Conservation (phyloP, 306 rosid genomes). For the Lathyrus tuberosus region DNA sequence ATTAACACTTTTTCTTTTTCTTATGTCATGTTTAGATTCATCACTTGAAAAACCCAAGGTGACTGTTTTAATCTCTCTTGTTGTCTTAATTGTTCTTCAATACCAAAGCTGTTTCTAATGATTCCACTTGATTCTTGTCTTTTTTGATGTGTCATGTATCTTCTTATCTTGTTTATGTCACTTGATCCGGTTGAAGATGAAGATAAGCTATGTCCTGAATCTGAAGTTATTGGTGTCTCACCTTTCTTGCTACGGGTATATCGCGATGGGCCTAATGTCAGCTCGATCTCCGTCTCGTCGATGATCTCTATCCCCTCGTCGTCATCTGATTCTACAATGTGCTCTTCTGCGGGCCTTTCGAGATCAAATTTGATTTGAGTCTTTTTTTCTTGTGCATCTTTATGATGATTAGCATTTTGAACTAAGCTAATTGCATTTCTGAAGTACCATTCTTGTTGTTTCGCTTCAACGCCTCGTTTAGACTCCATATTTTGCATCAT, state of each 20-base stretch:
- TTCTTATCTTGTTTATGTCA: slow-evolving; percentile 59
- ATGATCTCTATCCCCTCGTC: slow-evolving; percentile 52
- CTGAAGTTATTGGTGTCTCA: slow-evolving; percentile 62
- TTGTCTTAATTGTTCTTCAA: slow-evolving; percentile 61
- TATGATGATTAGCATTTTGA: slow-evolving; percentile 42
- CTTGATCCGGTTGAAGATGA: slow-evolving; percentile 87
- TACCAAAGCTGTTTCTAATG: slow-evolving; percentile 46
- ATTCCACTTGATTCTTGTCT: slow-evolving; percentile 48
- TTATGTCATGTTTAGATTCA: slow-evolving; percentile 82
- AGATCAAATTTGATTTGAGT: slow-evolving; percentile 60
- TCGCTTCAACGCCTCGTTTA: slow-evolving; percentile 45
- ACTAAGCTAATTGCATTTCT: slow-evolving; percentile 51
- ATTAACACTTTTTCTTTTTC: slow-evolving; percentile 17
- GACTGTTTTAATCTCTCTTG: slow-evolving; percentile 71
- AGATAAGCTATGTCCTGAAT: slow-evolving; percentile 76
- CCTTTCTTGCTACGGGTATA: slow-evolving; percentile 61
- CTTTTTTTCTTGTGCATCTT: slow-evolving; percentile 37
- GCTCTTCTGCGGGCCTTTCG: slow-evolving; percentile 62
- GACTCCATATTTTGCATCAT: slow-evolving; percentile 66
- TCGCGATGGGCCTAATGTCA: slow-evolving; percentile 88
- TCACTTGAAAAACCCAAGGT: slow-evolving; percentile 84
- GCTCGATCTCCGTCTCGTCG: slow-evolving; percentile 78
- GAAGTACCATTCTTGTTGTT: slow-evolving; percentile 51
- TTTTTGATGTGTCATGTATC: slow-evolving; percentile 31
- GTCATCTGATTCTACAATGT: slow-evolving; percentile 46